A percentile compares a stretch with the other conserved stretches of the same genome.
Evolutionary conservation across 176 grass and related monocot species (phyloP).

Genomic region (Phoenix dactylifera): DNA sequence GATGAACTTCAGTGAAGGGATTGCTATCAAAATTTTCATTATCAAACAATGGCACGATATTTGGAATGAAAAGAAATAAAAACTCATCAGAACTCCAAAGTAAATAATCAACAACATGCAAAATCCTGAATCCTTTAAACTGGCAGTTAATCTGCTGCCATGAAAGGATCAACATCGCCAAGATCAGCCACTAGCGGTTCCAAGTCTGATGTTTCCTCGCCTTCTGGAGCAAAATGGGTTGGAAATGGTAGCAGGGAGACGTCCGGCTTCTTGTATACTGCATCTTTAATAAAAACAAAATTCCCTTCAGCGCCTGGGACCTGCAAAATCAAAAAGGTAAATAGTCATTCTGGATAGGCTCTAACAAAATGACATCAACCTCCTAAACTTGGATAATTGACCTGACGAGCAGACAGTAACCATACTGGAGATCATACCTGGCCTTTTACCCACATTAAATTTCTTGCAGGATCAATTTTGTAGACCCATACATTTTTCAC

Average conservation of each 20-base stretch:
- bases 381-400: too few relatives aligned
- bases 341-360: background rate
- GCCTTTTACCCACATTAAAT: conserved; percentile 85
- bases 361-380: too few relatives aligned
- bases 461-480: conserved; percentile 92
- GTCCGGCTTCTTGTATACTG: conserved; percentile 84
- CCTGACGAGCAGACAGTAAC: background rate
- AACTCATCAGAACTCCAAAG: too few relatives aligned
- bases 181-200: conserved; percentile 59
- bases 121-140: too few relatives aligned
- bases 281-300: conserved; percentile 90
- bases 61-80: too few relatives aligned
- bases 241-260: conserved; percentile 66
- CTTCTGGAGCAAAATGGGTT: conserved; percentile 55
- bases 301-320: conserved; percentile 92
- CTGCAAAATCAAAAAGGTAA: conserved; percentile 20
- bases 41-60: too few relatives aligned
- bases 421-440: conserved; percentile 41
- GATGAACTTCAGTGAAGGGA: too few relatives aligned
- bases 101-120: too few relatives aligned
- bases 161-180: conserved; percentile 80
- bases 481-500: conserved; percentile 99
- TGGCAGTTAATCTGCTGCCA: conserved; percentile 51
- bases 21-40: too few relatives aligned
- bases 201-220: conserved; percentile 39